A percentile compares a stretch with the other conserved stretches of the same genome.
phyloP scores from a whole-genome alignment of 2,329 filamentous ascomycete genomes.

The Colletotrichum filicis region DNA sequence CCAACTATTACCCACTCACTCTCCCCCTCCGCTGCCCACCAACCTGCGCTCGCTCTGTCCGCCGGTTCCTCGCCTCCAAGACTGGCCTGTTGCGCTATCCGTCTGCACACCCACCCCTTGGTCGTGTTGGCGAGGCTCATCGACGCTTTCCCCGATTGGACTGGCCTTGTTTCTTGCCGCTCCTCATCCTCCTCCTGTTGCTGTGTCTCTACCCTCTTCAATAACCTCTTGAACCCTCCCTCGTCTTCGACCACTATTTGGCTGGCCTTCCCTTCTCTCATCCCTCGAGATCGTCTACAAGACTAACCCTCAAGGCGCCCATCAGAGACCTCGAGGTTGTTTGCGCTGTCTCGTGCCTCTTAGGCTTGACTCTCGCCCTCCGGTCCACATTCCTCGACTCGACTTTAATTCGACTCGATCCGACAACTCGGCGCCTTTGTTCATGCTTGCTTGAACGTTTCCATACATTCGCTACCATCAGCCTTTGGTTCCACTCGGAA shows the following conservation, averaged over 20 bases:
- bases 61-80: constrained; percentile 18
- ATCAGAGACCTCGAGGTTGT: constrained; percentile 21
- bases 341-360: constrained; percentile 24
- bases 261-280: constrained; percentile 22
- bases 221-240: constrained; percentile 30
- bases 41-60: constrained; percentile 4
- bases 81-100: constrained; percentile 22
- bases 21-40: constrained; percentile 13
- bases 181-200: not conserved
- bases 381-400: constrained; percentile 18
- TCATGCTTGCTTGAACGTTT: constrained; percentile 23
- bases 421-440: constrained; percentile 13
- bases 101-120: constrained; percentile 15
- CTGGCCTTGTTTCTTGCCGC: constrained; percentile 22
- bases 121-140: constrained; percentile 31
- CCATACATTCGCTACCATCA: constrained; percentile 21
- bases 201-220: constrained; percentile 22
- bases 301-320: constrained; percentile 30
- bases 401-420: constrained; percentile 19
- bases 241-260: constrained; percentile 15
- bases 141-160: constrained; percentile 32
- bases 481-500: constrained; percentile 28
- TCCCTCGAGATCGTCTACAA: constrained; percentile 28
- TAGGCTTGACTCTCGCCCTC: constrained; percentile 22
- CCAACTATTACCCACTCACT: constrained; percentile 18